A percentile compares a stretch with the other conserved stretches of the same genome.
Evolutionary conservation across 371 early-diverging fungal genomes (phyloP).

Genomic region (Mucor piriformis): DNA sequence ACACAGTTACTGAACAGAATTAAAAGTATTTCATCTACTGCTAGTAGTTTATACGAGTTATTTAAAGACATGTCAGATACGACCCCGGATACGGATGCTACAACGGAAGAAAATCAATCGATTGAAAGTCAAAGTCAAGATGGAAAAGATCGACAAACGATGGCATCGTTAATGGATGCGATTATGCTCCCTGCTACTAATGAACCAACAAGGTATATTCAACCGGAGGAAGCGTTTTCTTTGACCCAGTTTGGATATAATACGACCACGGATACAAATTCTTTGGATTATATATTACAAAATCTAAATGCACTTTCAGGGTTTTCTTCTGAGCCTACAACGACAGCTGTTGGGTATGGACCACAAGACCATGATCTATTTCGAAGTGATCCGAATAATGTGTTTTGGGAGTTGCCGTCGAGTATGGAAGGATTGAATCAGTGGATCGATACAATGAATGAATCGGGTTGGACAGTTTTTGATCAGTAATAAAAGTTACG

Average conservation of each 20-base stretch:
- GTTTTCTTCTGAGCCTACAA: neutral
- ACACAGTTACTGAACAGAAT: slow-evolving; percentile 26
- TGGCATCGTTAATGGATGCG: slow-evolving; percentile 11
- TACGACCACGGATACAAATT: slow-evolving; percentile 23
- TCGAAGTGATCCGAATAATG: slow-evolving; percentile 41
- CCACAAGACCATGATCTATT: slow-evolving; percentile 16
- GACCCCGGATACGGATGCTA: neutral
- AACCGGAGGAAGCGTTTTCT: slow-evolving; percentile 40
- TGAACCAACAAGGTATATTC: neutral
- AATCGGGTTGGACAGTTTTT: neutral
- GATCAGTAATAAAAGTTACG: neutral
- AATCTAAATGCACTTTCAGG: slow-evolving; percentile 6
- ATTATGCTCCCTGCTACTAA: slow-evolving; percentile 5
- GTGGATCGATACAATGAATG: slow-evolving; percentile 22
- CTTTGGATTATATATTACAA: slow-evolving; percentile 18
- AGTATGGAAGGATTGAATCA: slow-evolving; percentile 36
- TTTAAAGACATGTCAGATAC: neutral
- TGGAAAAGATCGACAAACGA: neutral
- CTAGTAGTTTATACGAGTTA: slow-evolving; percentile 7
- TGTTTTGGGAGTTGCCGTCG: slow-evolving; percentile 40
- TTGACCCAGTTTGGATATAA: slow-evolving; percentile 44
- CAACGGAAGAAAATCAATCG: slow-evolving; percentile 10
- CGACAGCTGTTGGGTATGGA: neutral
- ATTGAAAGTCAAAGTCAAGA: neutral
- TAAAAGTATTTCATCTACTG: slow-evolving; percentile 29